A percentile compares a stretch with the other conserved stretches of the same genome.
phyloP scores from a whole-genome alignment of 129 eudicot species.

The Flaveria ramosissima region DNA sequence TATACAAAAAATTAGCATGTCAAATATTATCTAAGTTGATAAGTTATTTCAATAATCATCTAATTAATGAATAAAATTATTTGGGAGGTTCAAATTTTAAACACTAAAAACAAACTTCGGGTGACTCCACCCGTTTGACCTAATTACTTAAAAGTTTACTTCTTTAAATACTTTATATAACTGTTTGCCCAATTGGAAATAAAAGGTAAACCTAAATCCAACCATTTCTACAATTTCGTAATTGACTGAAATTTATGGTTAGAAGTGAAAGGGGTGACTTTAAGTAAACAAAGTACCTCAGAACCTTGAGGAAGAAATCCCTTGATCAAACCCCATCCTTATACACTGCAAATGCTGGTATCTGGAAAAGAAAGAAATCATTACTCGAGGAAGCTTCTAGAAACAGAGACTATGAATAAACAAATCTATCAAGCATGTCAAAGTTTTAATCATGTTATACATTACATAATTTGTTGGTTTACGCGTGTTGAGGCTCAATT shows the following conservation, averaged over 20 bases:
- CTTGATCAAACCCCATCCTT: slow-evolving; percentile 68
- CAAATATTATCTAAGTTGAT: not conserved
- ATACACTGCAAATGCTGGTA: slow-evolving; percentile 88
- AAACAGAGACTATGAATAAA: not conserved
- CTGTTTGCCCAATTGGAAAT: too few species aligned
- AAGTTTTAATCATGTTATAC: not conserved
- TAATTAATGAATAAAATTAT: not conserved
- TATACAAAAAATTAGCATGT: not conserved
- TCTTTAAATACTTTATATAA: too few species aligned
- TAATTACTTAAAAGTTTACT: not conserved
- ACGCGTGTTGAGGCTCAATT: not conserved
- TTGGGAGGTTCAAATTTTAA: not conserved
- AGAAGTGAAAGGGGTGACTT: not conserved
- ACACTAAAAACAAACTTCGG: not conserved
- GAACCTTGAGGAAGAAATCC: slow-evolving; percentile 77
- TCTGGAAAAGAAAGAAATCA: slow-evolving; percentile 43
- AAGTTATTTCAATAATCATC: not conserved
- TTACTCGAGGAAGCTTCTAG: not conserved
- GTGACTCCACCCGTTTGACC: not conserved
- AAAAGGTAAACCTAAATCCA: not conserved
- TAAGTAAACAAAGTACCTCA: slow-evolving; percentile 49
- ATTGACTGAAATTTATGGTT: not conserved
- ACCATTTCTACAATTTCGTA: not conserved
- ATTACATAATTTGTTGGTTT: not conserved
- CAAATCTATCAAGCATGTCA: not conserved